Evolutionary conservation across 768 basidiomycete species (phyloP).

Genomic region (Russula lepida): DNA sequence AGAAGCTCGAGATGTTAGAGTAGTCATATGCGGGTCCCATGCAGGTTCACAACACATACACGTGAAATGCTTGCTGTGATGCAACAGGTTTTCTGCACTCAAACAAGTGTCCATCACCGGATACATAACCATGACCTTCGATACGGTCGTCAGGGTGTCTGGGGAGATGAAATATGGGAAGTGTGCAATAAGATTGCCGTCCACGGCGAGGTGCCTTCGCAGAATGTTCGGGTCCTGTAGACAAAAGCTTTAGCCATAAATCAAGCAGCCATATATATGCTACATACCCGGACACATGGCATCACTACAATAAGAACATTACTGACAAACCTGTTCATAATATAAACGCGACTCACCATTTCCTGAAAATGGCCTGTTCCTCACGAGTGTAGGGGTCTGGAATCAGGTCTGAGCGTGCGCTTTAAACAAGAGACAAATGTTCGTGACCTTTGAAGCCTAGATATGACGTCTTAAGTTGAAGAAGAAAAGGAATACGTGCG

Average conservation of each 20-base stretch:
- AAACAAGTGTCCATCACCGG: conserved; percentile 49
- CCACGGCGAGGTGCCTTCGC: conserved; percentile 28
- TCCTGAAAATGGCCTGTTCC: conserved; percentile 43
- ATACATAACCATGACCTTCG: conserved; percentile 38
- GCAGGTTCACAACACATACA: conserved; percentile 33
- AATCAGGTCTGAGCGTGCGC: background rate
- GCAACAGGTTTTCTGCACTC: conserved; percentile 44
- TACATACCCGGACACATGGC: conserved; percentile 41
- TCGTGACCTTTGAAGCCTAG: conserved; percentile 45
- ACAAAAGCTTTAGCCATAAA: background rate
- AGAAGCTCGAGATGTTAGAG: background rate
- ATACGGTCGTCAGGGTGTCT: conserved; percentile 25
- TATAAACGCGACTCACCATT: conserved; percentile 35
- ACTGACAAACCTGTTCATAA: background rate
- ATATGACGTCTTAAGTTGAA: background rate
- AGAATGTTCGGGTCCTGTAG: conserved; percentile 43
- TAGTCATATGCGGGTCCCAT: background rate
- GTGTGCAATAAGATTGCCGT: conserved; percentile 46
- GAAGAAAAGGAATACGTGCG: conserved; percentile 4
- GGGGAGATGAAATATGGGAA: conserved; percentile 45
- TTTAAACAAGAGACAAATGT: background rate
- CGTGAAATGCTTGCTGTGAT: conserved; percentile 48
- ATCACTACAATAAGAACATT: conserved; percentile 31
- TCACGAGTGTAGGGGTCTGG: conserved; percentile 53
- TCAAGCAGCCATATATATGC: background rate